Evolutionary conservation across 495 filamentous ascomycete species (phyloP), one percentile per base, ranked within the genome.

Genomic region (Neurospora sublineolata): DNA sequence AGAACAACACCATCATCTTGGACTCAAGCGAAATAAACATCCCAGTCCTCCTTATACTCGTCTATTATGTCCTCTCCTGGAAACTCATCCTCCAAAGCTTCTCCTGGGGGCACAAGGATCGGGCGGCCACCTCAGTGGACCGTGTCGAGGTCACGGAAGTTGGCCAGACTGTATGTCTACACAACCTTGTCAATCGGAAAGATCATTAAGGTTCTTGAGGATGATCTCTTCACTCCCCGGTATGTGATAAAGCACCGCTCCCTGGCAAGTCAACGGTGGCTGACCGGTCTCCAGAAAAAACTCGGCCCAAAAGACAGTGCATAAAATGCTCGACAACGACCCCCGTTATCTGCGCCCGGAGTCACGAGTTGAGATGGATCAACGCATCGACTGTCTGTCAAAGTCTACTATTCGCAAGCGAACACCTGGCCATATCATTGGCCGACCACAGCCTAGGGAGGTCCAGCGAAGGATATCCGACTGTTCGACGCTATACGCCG

Each of bases 71-170:
- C 73, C 12, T 76, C 76, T 16, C 71, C 75, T 8, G 37, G 36
- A 30, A 72, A 71, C 3, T 14, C 46, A 37, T 60, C 64, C 16
- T 14, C 74, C 27, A 72, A 71, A 37, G 33, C 72, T 36, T 74
- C 75, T 16, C 72, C 73, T 3, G 72, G 74, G 12, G 78, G 77
- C 12, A 76, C 78, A 37, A 76, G 79, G 72, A 83, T 82, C 37
- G 83, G 83, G 2, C 77, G 83, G 0, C 83, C 83, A 36, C 80
- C 82, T 20, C 80, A 83, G 40, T 85, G 83, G 83, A 83, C 82
- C 23, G 71, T 79, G 11, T 79, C 79, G 9, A 79, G 82, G 14
- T 81, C 80, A 18, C 79, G 83, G n/a, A 82, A 82, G 73, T 72
- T 84, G 16, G 79, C 81, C 12, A 76, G 83, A 27, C 79, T 85